phyloP scores from a whole-genome alignment of 2,329 filamentous ascomycete species.

The Colletotrichum camelliae region DNA sequence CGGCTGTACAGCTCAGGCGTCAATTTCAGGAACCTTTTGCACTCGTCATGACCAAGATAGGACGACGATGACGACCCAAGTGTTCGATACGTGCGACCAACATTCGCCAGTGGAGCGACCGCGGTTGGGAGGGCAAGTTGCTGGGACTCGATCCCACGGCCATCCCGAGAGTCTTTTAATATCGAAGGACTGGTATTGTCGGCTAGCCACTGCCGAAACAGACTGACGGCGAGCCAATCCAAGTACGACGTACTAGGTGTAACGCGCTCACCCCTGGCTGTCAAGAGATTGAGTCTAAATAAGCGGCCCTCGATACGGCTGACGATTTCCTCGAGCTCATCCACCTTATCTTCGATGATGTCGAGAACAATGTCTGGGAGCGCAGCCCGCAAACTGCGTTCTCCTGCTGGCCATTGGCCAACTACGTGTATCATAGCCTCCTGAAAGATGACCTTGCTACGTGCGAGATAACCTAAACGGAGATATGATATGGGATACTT shows the following conservation, averaged over 20 bases:
- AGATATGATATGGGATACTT: conserved; percentile 95
- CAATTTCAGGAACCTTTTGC: conserved; percentile 88
- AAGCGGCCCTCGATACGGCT: conserved; percentile 80
- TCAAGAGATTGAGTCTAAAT: conserved; percentile 81
- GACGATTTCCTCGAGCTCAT: conserved; percentile 86
- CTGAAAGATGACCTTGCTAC: conserved; percentile 82
- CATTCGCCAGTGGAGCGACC: conserved; percentile 57
- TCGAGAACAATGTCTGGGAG: conserved; percentile 81
- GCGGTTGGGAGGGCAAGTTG: conserved; percentile 40
- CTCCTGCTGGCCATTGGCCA: conserved; percentile 87
- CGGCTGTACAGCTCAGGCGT: conserved; percentile 82
- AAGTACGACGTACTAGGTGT: conserved; percentile 80
- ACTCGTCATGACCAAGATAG: conserved; percentile 85
- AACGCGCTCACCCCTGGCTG: conserved; percentile 81
- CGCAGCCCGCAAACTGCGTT: conserved; percentile 75
- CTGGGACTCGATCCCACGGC: conserved; percentile 32
- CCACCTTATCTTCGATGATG: conserved; percentile 92
- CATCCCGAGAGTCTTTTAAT: conserved; percentile 33
- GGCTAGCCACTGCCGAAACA: conserved; percentile 93
- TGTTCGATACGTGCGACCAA: conserved; percentile 78
- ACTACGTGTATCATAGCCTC: conserved; percentile 94
- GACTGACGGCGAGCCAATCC: conserved; percentile 85
- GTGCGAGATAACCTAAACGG: conserved; percentile 84
- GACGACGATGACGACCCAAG: conserved; percentile 68
- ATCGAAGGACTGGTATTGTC: conserved; percentile 82